Evolutionary conservation across 768 basidiomycete species (phyloP).

Genomic region (Leccinum fibrillosum): DNA sequence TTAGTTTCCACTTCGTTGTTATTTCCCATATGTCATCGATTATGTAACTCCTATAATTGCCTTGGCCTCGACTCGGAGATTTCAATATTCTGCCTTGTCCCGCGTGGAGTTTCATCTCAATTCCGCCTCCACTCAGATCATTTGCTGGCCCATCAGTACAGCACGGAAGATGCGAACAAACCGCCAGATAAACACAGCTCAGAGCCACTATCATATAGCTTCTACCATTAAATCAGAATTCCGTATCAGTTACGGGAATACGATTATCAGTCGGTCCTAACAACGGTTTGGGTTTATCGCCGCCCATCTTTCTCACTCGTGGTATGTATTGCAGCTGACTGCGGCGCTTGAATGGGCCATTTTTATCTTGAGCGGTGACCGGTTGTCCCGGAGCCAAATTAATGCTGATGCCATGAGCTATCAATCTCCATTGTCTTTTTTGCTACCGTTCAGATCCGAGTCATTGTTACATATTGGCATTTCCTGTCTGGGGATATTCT

Average conservation of each 20-base stretch:
- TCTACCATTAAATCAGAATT: background rate
- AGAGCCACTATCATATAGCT: background rate
- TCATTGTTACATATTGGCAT: background rate
- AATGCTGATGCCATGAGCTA: no score
- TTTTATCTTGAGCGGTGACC: background rate
- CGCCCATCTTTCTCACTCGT: background rate
- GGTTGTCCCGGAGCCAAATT: background rate
- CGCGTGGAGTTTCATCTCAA: background rate
- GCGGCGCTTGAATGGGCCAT: no score
- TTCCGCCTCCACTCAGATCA: background rate
- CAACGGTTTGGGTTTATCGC: background rate
- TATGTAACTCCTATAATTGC: background rate
- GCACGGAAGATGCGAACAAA: background rate
- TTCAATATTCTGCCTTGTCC: background rate
- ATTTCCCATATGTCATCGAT: background rate
- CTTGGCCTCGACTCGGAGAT: background rate
- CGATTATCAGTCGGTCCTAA: background rate
- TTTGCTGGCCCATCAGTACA: background rate
- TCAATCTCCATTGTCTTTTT: background rate
- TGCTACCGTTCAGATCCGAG: background rate
- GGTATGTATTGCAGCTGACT: background rate
- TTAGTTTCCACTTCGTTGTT: background rate
- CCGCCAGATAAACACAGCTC: background rate
- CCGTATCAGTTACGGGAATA: background rate
- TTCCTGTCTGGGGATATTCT: slow-evolving; percentile 3